A percentile compares a stretch with the other conserved stretches of the same genome.
Evolutionary conservation across 148 eudicot species (phyloP).

Genomic region (Camellia japonica): DNA sequence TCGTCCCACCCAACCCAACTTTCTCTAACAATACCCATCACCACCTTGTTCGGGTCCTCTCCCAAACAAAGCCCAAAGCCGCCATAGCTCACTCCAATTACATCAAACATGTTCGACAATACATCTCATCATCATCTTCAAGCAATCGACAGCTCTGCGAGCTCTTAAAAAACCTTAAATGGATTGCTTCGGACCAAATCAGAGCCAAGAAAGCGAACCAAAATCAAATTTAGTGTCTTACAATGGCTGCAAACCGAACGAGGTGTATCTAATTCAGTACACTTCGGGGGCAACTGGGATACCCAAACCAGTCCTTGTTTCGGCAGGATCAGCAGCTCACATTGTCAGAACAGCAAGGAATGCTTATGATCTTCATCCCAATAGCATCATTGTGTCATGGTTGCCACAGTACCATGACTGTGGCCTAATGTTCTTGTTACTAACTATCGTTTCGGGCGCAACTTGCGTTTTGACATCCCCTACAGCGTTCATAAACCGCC

Average conservation of each 20-base stretch:
- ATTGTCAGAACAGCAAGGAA: slow-evolving; percentile 44
- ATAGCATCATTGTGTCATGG: slow-evolving; percentile 43
- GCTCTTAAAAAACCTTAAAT: slow-evolving; percentile 22
- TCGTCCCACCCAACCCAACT: slow-evolving; percentile 30
- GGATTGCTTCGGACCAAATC: slow-evolving; percentile 36
- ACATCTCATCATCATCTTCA: background rate
- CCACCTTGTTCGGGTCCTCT: slow-evolving; percentile 42
- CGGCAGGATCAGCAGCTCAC: slow-evolving; percentile 52
- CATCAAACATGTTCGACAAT: slow-evolving; percentile 24
- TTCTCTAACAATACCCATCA: slow-evolving; percentile 19
- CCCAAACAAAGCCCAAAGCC: slow-evolving; percentile 47
- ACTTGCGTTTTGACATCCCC: slow-evolving; percentile 46
- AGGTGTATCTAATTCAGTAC: slow-evolving; percentile 47
- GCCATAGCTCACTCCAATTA: slow-evolving; percentile 30
- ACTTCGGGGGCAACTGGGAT: slow-evolving; percentile 50
- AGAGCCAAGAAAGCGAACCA: slow-evolving; percentile 1
- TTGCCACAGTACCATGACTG: slow-evolving; percentile 61
- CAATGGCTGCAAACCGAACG: slow-evolving; percentile 32
- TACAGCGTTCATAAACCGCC: slow-evolving; percentile 33
- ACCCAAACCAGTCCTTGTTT: slow-evolving; percentile 48
- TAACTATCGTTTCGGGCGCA: slow-evolving; percentile 43
- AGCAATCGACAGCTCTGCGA: slow-evolving; percentile 13
- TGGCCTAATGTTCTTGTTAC: slow-evolving; percentile 47
- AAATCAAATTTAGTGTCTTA: slow-evolving; percentile 9
- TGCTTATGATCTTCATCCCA: slow-evolving; percentile 42